Evolutionary conservation across 345 rosid species (phyloP).

Genomic region (Rhodomyrtus tomentosa): DNA sequence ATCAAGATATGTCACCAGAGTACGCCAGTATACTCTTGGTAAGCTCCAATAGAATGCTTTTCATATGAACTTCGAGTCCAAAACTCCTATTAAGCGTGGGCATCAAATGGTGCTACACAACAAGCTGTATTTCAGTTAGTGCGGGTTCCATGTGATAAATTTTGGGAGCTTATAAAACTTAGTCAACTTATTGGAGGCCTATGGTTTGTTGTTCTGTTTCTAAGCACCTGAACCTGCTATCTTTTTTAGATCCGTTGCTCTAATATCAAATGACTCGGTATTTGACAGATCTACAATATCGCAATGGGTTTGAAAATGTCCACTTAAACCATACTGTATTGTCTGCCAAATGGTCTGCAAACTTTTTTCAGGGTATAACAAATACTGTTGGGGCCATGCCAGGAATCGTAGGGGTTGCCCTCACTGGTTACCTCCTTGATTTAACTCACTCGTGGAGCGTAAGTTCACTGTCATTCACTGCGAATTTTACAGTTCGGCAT

Average conservation of each 20-base stretch:
- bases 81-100: background rate
- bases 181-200: background rate
- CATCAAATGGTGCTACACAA: background rate
- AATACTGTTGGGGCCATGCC: constrained; percentile 90
- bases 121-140: background rate
- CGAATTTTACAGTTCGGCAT: background rate
- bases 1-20: constrained; percentile 94
- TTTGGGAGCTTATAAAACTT: background rate
- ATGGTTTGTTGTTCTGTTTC: background rate
- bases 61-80: background rate
- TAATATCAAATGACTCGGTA: background rate
- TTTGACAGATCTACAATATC: background rate
- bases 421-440: constrained; percentile 87
- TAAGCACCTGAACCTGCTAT: background rate
- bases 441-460: constrained; percentile 95
- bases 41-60: background rate
- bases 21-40: constrained; percentile 95
- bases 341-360: background rate
- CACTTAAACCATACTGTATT: background rate
- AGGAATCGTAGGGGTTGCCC: constrained; percentile 85
- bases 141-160: background rate
- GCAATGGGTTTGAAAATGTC: background rate
- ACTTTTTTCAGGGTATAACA: constrained; percentile 60
- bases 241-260: background rate
- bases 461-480: constrained; percentile 18